Percentiles rank a stretch among this genome's conserved stretches.
Evolutionary conservation across 2,329 filamentous ascomycete species (phyloP).

Genomic region (Cladosporium halotolerans): DNA sequence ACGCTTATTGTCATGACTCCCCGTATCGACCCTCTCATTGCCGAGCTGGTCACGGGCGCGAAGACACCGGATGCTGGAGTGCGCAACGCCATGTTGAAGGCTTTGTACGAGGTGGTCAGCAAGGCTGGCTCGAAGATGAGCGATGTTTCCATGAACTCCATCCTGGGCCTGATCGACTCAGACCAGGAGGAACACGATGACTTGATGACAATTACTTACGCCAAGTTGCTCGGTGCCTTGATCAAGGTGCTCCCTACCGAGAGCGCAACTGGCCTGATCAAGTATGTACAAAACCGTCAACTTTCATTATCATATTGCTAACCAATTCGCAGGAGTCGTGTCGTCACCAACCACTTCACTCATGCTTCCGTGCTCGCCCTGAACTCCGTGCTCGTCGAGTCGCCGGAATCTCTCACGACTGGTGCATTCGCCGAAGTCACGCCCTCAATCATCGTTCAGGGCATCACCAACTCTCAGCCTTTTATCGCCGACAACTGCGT

Average conservation of each 20-base stretch:
- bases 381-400: slow-evolving; percentile 82
- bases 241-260: slow-evolving; percentile 78
- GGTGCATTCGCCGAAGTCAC: slow-evolving; percentile 67
- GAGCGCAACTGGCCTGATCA: slow-evolving; percentile 55
- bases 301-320: neutral
- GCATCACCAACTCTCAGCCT: slow-evolving; percentile 63
- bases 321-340: slow-evolving; percentile 50
- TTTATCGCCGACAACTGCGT: slow-evolving; percentile 77
- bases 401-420: slow-evolving; percentile 61
- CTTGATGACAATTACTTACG: slow-evolving; percentile 79
- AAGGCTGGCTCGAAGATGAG: slow-evolving; percentile 95
- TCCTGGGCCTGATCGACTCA: slow-evolving; percentile 80
- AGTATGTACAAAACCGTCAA: slow-evolving; percentile 32
- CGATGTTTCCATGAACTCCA: slow-evolving; percentile 77
- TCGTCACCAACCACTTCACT: slow-evolving; percentile 69
- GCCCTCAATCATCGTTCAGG: slow-evolving; percentile 69
- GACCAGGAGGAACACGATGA: slow-evolving; percentile 66
- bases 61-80: slow-evolving; percentile 85
- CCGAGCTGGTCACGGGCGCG: slow-evolving; percentile 88
- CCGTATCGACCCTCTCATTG: slow-evolving; percentile 87
- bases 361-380: slow-evolving; percentile 77
- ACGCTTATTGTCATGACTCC: slow-evolving; percentile 94
- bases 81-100: slow-evolving; percentile 92
- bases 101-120: slow-evolving; percentile 90
- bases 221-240: slow-evolving; percentile 80